These are phyloP conservation scores for Aspergillus sp. DNA, from an alignment of 2,329 filamentous ascomycete species.

Conservation along the genomic window DNA sequence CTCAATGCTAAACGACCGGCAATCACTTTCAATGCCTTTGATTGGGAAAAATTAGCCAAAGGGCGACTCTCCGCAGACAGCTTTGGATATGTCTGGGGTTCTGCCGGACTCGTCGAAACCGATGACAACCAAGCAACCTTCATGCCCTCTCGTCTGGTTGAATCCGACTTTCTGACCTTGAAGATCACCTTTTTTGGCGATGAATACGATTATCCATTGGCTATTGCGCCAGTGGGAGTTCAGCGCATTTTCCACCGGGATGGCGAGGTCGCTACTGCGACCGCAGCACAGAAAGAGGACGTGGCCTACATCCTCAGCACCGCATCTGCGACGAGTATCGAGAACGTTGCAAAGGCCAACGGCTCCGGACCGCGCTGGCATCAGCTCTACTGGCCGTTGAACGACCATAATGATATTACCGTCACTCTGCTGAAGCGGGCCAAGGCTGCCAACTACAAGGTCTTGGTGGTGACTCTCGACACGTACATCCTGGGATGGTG, in stretches of 20 bases:
- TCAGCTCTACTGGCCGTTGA: slow-evolving; percentile 63
- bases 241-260: slow-evolving; percentile 59
- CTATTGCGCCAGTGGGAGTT: slow-evolving; percentile 62
- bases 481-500: slow-evolving; percentile 62
- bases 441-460: slow-evolving; percentile 52
- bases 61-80: slow-evolving; percentile 40
- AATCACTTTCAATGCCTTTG: slow-evolving; percentile 50
- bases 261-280: slow-evolving; percentile 54
- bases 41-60: slow-evolving; percentile 47
- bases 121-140: slow-evolving; percentile 24
- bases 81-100: slow-evolving; percentile 53
- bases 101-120: slow-evolving; percentile 37
- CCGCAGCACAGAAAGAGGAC: slow-evolving; percentile 49
- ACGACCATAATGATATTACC: slow-evolving; percentile 54
- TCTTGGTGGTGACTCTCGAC: slow-evolving; percentile 63
- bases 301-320: slow-evolving; percentile 62
- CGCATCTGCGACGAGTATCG: slow-evolving; percentile 54
- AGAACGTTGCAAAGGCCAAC: slow-evolving; percentile 56
- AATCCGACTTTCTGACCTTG: slow-evolving; percentile 38
- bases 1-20: not conserved
- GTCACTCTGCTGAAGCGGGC: slow-evolving; percentile 54
- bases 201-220: slow-evolving; percentile 43
- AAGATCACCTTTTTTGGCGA: slow-evolving; percentile 45
- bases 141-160: slow-evolving; percentile 17
- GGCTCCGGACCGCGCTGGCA: slow-evolving; percentile 55